Conservation (phyloP, 1,284 basidiomycete species). For the Austroboletus niveus region DNA sequence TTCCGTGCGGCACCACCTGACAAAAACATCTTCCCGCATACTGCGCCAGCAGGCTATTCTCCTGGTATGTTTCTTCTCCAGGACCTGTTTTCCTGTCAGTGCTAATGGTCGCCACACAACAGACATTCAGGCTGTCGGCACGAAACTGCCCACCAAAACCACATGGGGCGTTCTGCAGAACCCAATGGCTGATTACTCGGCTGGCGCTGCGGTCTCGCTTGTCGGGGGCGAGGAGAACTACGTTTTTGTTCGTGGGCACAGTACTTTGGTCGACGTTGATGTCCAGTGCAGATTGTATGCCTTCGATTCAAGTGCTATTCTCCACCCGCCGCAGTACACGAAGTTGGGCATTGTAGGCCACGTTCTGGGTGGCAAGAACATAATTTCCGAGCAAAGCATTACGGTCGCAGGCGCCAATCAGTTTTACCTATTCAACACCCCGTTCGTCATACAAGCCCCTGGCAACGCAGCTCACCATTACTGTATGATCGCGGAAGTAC, state of each 20-base stretch:
- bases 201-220: neutral
- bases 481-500: slow-evolving; percentile 11
- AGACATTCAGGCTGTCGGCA: slow-evolving; percentile 15
- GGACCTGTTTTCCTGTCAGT: neutral
- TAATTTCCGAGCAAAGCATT: slow-evolving; percentile 6
- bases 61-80: slow-evolving; percentile 4
- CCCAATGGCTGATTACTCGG: slow-evolving; percentile 7
- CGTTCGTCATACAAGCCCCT: slow-evolving; percentile 4
- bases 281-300: slow-evolving; percentile 7
- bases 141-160: neutral
- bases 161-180: slow-evolving; percentile 2
- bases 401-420: neutral
- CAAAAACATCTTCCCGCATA: slow-evolving; percentile 9
- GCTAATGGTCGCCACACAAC: neutral
- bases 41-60: neutral
- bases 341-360: neutral
- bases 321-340: slow-evolving; percentile 2
- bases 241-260: slow-evolving; percentile 15
- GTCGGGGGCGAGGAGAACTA: slow-evolving; percentile 9
- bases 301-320: neutral
- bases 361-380: neutral
- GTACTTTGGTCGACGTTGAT: slow-evolving; percentile 10
- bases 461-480: slow-evolving; percentile 2
- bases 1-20: slow-evolving; percentile 1
- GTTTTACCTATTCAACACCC: slow-evolving; percentile 10